Evolutionary conservation across 2,329 filamentous ascomycete genomes (phyloP).

Genomic region (Aspergillus brasiliensis): DNA sequence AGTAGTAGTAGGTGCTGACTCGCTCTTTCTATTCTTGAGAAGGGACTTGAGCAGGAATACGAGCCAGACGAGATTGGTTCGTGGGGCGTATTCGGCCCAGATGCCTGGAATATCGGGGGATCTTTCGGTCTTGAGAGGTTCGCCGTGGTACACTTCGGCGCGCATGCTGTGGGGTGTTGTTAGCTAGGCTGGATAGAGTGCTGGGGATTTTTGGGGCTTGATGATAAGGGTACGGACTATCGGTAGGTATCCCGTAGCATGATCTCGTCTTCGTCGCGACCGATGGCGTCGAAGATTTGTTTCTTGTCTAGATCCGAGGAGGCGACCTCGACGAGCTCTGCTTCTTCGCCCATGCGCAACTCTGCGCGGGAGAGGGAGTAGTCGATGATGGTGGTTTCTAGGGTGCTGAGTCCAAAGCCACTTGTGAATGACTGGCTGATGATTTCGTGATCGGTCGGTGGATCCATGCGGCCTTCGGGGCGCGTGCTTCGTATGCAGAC

Average conservation of each 20-base stretch:
- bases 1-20: conserved; percentile 10
- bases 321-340: conserved; percentile 34
- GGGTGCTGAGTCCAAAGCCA: conserved; percentile 54
- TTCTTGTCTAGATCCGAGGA: conserved; percentile 48
- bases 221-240: conserved; percentile 34
- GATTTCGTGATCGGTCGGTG: conserved; percentile 35
- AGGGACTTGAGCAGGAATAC: conserved; percentile 63
- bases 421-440: conserved; percentile 36
- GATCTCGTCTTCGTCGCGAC: conserved; percentile 44
- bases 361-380: conserved; percentile 67
- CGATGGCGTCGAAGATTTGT: conserved; percentile 46
- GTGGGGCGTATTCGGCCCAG: conserved; percentile 60
- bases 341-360: conserved; percentile 36
- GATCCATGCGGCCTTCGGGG: conserved; percentile 33
- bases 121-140: conserved; percentile 45
- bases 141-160: conserved; percentile 45
- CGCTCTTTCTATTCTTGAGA: conserved; percentile 42
- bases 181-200: background rate
- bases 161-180: conserved; percentile 37
- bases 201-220: background rate
- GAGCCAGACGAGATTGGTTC: conserved; percentile 66
- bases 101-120: conserved; percentile 38
- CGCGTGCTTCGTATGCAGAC: conserved; percentile 57
- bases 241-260: conserved; percentile 46
- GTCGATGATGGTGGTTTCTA: conserved; percentile 68